These are phyloP conservation scores for Fragosphaeria purpurea DNA, from an alignment of 2,329 filamentous ascomycete genomes.

Conservation along the genomic window DNA sequence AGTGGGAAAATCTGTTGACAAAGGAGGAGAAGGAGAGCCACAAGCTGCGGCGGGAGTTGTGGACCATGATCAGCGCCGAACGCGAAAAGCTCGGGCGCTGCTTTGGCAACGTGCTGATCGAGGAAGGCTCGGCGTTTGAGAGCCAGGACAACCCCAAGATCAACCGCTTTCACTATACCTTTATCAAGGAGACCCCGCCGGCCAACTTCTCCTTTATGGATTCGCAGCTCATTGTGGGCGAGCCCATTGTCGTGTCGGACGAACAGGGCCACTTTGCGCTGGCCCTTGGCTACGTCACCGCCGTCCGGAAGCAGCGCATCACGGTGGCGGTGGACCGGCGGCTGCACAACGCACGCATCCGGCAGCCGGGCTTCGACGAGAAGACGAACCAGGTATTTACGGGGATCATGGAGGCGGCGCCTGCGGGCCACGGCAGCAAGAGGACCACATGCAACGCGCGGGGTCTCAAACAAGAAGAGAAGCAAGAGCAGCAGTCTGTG, in stretches of 20 bases:
- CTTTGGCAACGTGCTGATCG: constrained; percentile 78
- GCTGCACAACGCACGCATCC: constrained; percentile 75
- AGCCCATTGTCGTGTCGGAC: constrained; percentile 93
- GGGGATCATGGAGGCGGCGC: constrained; percentile 69
- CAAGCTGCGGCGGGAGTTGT: constrained; percentile 79
- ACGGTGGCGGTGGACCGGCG: constrained; percentile 84
- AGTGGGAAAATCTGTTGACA: constrained; percentile 88
- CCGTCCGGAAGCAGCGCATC: constrained; percentile 64
- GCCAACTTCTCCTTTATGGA: constrained; percentile 73
- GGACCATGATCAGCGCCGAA: constrained; percentile 88
- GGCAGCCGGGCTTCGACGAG: constrained; percentile 65
- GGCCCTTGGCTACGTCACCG: constrained; percentile 80
- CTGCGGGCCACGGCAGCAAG: not conserved
- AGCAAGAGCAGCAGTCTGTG: constrained; percentile 33
- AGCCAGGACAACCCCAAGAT: constrained; percentile 67
- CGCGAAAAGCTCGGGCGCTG: constrained; percentile 82
- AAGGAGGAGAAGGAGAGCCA: constrained; percentile 89
- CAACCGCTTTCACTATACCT: constrained; percentile 81
- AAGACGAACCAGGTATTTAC: constrained; percentile 73
- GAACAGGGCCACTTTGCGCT: constrained; percentile 92
- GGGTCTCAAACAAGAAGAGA: too few relatives aligned
- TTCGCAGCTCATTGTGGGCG: constrained; percentile 76
- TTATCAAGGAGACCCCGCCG: constrained; percentile 57
- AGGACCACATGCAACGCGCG: constrained; percentile 30
- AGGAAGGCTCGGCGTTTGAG: constrained; percentile 63